Percentiles rank a stretch among this genome's conserved stretches.
These are phyloP conservation scores for Venturia pyrina DNA, from an alignment of 2,329 filamentous ascomycete species.

Conservation along the genomic window DNA sequence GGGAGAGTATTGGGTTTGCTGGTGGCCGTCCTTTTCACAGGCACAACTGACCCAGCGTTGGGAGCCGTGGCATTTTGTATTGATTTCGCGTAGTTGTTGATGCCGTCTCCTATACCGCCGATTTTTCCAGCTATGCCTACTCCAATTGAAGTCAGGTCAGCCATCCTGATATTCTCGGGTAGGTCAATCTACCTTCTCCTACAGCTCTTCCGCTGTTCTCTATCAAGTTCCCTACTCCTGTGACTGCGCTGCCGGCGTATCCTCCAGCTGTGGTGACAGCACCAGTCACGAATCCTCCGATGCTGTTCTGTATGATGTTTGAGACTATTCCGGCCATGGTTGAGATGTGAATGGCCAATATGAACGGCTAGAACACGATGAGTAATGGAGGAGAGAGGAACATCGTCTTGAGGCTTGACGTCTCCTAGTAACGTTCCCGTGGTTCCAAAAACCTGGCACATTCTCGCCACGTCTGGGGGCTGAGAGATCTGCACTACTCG, in stretches of 20 bases:
- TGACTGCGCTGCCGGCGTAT: conserved; percentile 28
- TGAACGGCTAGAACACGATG: neutral
- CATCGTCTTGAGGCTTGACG: neutral
- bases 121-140: conserved; percentile 9
- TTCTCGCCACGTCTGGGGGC: neutral
- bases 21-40: neutral
- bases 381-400: neutral
- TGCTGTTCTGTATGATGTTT: conserved; percentile 28
- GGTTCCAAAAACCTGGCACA: conserved; percentile 5
- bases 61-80: conserved; percentile 9
- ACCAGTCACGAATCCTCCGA: conserved; percentile 28
- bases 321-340: conserved; percentile 19
- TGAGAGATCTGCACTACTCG: neutral
- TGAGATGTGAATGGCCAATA: neutral
- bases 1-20: conserved; percentile 10
- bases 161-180: neutral
- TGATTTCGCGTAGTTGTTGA: conserved; percentile 1
- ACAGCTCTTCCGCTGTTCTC: conserved; percentile 16
- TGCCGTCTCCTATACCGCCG: conserved; percentile 3
- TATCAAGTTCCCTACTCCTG: conserved; percentile 28
- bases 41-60: neutral
- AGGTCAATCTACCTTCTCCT: conserved; percentile 9
- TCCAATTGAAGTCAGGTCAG: conserved; percentile 4
- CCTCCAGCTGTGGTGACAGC: conserved; percentile 26
- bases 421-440: neutral